Evolutionary conservation across 768 basidiomycete genomes (phyloP), one percentile per base, ranked within the genome.

Genomic region (Agrocybe praecox): DNA sequence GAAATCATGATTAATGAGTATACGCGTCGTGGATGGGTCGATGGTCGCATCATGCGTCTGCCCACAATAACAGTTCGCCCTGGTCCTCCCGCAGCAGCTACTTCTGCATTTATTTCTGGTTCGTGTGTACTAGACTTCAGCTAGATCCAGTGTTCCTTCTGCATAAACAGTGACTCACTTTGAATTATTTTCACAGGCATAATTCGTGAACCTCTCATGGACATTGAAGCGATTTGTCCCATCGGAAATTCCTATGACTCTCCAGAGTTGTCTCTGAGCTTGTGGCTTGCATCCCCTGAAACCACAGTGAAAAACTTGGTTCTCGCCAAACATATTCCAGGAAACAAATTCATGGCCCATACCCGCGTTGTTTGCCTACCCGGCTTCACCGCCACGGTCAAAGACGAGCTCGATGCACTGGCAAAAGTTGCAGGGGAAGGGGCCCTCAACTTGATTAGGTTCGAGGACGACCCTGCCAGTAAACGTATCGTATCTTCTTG

Each of bases 1-100:
- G 85, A 87, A 68, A 68, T 84, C 32, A 69, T 84, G 50, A 74
- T 85, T 52, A 85, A 84, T 71, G 84, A 87, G 63, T 87, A 81
- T 65, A 74, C 82, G 10, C 77, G 85, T 34, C 72, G 83, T 21
- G 82, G 83, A 10, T 82, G 81, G 58, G 66, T 85, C 43, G 83
- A 86, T 60, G 85, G 83, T 18, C 79, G 83, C 32, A 81, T 85
- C 60, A 68, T 87, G 24, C 83, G 84, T 45, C 74, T 86, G 2
- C 85, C 85, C 6, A 86, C 85, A 2, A 80, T 87, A 57, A 78
- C 80, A 50, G 80, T 86, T 46, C 76, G 84, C 36, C 76, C 84
- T 6, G 84, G 84, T 52, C 72, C 72, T 3, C 84, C 85, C 6
- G 73, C 82, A 2, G 76, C 76, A 3, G 84, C 85, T 0, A 79